A percentile compares a stretch with the other conserved stretches of the same genome.
Conservation (phyloP, 345 rosid genomes). For the Hibiscus mutabilis region DNA sequence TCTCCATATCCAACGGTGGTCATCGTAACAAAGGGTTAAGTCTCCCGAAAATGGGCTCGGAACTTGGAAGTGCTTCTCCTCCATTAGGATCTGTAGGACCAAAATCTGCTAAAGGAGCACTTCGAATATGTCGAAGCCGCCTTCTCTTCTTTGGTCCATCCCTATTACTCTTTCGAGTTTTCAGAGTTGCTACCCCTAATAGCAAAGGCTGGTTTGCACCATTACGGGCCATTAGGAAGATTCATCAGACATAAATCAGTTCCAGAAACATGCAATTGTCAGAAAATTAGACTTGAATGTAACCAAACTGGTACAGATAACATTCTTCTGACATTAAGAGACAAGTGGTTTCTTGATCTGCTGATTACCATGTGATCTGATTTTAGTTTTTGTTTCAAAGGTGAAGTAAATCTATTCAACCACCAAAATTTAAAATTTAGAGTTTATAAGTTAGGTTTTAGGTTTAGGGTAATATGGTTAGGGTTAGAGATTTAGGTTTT, state of each 20-base stretch:
- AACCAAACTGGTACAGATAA: not conserved
- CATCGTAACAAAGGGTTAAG: constrained; percentile 70
- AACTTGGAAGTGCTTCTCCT: constrained; percentile 16
- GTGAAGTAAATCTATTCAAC: no score
- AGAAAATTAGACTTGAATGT: not conserved
- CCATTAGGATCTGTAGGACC: constrained; percentile 13
- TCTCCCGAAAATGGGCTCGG: constrained; percentile 27
- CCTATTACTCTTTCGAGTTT: constrained; percentile 16
- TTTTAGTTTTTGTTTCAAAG: no score
- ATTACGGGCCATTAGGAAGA: constrained; percentile 41
- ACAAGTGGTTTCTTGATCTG: no score
- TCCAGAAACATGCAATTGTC: not conserved
- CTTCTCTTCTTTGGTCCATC: constrained; percentile 32
- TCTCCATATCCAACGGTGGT: constrained; percentile 95
- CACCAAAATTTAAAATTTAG: no score
- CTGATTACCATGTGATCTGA: no score
- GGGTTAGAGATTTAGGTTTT: no score
- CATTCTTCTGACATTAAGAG: no score
- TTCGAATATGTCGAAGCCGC: constrained; percentile 46
- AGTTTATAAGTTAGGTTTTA: no score
- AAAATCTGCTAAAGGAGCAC: constrained; percentile 60
- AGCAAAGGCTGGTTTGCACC: constrained; percentile 44
- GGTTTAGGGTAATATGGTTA: no score
- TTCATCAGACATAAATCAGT: not conserved
- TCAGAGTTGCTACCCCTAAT: constrained; percentile 22